Evolutionary conservation across 345 rosid species (phyloP).

Genomic region (Syzygium aqueum): DNA sequence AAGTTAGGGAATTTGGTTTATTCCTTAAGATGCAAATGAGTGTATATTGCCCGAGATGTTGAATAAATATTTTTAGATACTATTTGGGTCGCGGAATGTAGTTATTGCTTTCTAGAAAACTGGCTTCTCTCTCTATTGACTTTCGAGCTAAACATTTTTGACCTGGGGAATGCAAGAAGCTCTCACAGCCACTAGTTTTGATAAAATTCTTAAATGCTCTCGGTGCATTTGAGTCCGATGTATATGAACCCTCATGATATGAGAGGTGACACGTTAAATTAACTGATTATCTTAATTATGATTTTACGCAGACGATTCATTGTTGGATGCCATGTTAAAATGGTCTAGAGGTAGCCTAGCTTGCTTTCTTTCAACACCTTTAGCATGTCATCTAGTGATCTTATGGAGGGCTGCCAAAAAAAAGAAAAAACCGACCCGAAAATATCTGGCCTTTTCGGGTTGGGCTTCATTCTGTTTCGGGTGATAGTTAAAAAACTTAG

Average conservation of each 20-base stretch:
- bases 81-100: neutral
- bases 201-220: neutral
- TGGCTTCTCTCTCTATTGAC: neutral
- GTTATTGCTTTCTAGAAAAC: neutral
- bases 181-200: neutral
- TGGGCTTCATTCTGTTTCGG: too few species aligned
- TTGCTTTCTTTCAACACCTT: neutral
- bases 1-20: neutral
- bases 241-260: neutral
- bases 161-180: neutral
- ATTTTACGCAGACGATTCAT: neutral
- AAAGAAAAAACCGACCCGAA: too few species aligned
- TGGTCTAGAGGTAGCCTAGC: neutral
- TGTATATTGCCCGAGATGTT: neutral
- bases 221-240: neutral
- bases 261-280: neutral
- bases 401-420: neutral
- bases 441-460: too few species aligned
- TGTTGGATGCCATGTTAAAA: neutral
- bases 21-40: neutral
- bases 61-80: neutral
- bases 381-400: neutral
- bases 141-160: neutral
- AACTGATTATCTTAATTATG: neutral
- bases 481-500: too few species aligned